These are phyloP conservation scores for Vaccinium darrowii DNA, from an alignment of 148 eudicot genomes.

Conservation along the genomic window DNA sequence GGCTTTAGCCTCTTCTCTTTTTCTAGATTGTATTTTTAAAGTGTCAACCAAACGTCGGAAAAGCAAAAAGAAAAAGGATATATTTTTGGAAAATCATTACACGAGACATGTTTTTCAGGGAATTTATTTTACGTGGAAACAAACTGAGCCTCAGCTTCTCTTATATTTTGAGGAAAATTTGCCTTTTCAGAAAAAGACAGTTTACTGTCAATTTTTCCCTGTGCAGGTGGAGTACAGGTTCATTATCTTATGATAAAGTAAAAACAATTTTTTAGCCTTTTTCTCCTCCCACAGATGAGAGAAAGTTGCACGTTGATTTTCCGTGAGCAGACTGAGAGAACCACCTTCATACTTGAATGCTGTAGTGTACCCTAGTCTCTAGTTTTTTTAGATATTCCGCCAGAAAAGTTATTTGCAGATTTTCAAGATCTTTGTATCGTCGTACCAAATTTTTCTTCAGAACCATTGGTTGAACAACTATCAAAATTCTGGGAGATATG, in stretches of 20 bases:
- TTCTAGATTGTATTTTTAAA: background rate
- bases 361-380: conserved; percentile 10
- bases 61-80: background rate
- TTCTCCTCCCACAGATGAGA: conserved; percentile 20
- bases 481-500: background rate
- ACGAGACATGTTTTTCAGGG: background rate
- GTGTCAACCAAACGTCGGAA: background rate
- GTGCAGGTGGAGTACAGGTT: conserved; percentile 98
- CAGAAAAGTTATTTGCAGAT: background rate
- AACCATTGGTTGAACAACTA: background rate
- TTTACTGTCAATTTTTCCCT: conserved; percentile 85
- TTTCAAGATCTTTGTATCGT: conserved; percentile 5
- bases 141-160: conserved; percentile 5
- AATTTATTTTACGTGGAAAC: background rate
- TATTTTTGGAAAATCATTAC: background rate
- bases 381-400: background rate
- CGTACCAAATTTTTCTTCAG: background rate
- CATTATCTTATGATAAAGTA: conserved; percentile 48
- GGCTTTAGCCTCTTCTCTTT: background rate
- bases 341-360: conserved; percentile 12
- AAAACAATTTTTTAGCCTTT: conserved; percentile 28
- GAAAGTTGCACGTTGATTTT: conserved; percentile 18
- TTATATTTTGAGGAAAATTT: conserved; percentile 12
- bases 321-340: background rate
- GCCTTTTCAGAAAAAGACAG: conserved; percentile 28